These are phyloP conservation scores for Pythium aristosporum DNA, from an alignment of 352 stramenopile genomes.

Conservation along the genomic window DNA sequence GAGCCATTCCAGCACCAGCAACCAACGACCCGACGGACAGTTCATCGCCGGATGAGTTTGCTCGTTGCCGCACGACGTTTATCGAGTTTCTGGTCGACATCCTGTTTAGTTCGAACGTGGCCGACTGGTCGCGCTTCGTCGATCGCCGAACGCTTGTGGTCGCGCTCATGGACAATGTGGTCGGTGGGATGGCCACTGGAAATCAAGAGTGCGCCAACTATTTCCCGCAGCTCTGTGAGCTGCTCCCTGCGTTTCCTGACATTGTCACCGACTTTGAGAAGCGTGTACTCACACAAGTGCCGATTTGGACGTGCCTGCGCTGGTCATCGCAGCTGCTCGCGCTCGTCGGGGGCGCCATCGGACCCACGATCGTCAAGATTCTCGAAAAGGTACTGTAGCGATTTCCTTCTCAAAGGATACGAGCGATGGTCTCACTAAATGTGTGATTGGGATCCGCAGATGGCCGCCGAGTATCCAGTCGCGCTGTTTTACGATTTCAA, in stretches of 20 bases:
- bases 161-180: slow-evolving; percentile 58
- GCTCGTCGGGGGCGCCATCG: slow-evolving; percentile 56
- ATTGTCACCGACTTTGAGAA: slow-evolving; percentile 48
- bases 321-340: slow-evolving; percentile 82
- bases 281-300: slow-evolving; percentile 44
- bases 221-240: slow-evolving; percentile 69
- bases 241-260: slow-evolving; percentile 50
- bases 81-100: slow-evolving; percentile 74
- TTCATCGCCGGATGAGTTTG: slow-evolving; percentile 22
- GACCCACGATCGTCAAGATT: slow-evolving; percentile 51
- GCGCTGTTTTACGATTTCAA: slow-evolving; percentile 86
- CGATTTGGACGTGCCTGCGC: slow-evolving; percentile 77
- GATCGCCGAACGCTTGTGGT: slow-evolving; percentile 42
- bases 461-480: slow-evolving; percentile 66
- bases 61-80: slow-evolving; percentile 51
- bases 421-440: background rate
- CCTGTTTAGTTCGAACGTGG: slow-evolving; percentile 40
- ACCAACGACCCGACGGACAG: background rate
- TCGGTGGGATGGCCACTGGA: slow-evolving; percentile 58
- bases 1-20: slow-evolving; percentile 3
- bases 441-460: slow-evolving; percentile 29
- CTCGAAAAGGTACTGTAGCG: slow-evolving; percentile 66
- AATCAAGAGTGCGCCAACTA: slow-evolving; percentile 72
- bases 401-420: background rate
- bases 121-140: slow-evolving; percentile 38